These are phyloP conservation scores for Monosporascus sp. DNA, from an alignment of 2,329 filamentous ascomycete genomes.

Conservation along the genomic window DNA sequence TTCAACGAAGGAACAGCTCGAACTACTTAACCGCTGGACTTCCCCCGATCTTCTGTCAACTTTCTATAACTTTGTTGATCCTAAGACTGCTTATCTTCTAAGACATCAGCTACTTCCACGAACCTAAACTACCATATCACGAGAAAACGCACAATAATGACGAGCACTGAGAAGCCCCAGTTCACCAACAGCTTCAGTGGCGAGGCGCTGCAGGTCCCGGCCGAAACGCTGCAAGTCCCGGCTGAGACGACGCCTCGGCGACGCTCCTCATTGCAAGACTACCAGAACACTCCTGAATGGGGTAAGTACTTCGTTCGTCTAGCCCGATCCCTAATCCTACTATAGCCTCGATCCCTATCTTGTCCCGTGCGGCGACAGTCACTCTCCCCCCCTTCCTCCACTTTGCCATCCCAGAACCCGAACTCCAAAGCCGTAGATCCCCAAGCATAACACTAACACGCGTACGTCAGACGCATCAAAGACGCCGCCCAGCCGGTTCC, in stretches of 20 bases:
- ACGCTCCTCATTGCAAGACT: constrained; percentile 25
- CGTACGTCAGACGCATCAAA: constrained; percentile 53
- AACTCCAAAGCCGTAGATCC: constrained; percentile 2
- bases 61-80: no score
- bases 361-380: no score
- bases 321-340: background rate
- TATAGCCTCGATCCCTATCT: background rate
- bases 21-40: no score
- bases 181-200: constrained; percentile 26
- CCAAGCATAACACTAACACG: background rate
- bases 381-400: background rate
- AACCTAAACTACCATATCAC: background rate
- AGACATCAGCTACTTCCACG: background rate
- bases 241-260: constrained; percentile 23
- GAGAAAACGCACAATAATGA: constrained; percentile 2
- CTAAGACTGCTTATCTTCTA: no score
- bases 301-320: constrained; percentile 28
- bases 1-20: no score
- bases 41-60: no score
- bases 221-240: constrained; percentile 4
- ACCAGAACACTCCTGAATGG: constrained; percentile 39
- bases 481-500: constrained; percentile 61
- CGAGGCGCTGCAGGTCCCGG: constrained; percentile 2
- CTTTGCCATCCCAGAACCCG: background rate
- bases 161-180: constrained; percentile 18